phyloP scores from a whole-genome alignment of 805 yeast genomes.

The Lachancea sp. region DNA sequence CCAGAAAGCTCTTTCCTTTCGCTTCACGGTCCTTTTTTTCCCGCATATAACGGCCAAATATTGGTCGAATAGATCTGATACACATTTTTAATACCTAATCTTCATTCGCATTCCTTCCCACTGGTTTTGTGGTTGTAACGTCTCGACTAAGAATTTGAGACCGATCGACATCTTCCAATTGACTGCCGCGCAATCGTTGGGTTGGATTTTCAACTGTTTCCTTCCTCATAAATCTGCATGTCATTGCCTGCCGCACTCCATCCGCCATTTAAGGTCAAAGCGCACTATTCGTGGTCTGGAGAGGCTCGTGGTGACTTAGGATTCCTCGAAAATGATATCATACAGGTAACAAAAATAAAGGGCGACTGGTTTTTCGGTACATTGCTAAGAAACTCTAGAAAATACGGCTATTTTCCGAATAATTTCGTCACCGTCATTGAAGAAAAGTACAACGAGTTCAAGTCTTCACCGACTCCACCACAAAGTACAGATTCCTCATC shows the following conservation, averaged over 20 bases:
- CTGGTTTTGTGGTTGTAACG: too few relatives aligned
- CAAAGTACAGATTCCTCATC: neutral
- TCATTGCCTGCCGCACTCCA: slow-evolving; percentile 25
- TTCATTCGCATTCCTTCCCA: neutral
- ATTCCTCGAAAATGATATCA: slow-evolving; percentile 86
- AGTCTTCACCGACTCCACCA: neutral
- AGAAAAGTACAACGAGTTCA: slow-evolving; percentile 20
- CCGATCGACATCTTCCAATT: too few relatives aligned
- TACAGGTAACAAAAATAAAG: slow-evolving; percentile 79
- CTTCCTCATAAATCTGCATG: slow-evolving; percentile 1
- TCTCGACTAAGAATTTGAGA: too few relatives aligned
- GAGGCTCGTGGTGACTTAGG: slow-evolving; percentile 86
- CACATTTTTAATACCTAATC: neutral
- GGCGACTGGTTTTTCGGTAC: slow-evolving; percentile 92
- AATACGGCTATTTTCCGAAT: slow-evolving; percentile 77
- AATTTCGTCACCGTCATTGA: slow-evolving; percentile 68
- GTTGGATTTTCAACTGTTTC: too few relatives aligned
- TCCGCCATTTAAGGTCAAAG: slow-evolving; percentile 68
- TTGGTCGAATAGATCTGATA: neutral
- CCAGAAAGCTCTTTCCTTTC: neutral
- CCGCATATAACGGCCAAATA: neutral
- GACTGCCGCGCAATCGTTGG: too few relatives aligned
- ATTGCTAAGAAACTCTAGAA: slow-evolving; percentile 61
- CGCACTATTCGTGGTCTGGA: slow-evolving; percentile 92
- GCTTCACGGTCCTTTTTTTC: neutral